These are phyloP conservation scores for Ambrosia hybrid DNA, from an alignment of 140 eudicot genomes.

Conservation along the genomic window DNA sequence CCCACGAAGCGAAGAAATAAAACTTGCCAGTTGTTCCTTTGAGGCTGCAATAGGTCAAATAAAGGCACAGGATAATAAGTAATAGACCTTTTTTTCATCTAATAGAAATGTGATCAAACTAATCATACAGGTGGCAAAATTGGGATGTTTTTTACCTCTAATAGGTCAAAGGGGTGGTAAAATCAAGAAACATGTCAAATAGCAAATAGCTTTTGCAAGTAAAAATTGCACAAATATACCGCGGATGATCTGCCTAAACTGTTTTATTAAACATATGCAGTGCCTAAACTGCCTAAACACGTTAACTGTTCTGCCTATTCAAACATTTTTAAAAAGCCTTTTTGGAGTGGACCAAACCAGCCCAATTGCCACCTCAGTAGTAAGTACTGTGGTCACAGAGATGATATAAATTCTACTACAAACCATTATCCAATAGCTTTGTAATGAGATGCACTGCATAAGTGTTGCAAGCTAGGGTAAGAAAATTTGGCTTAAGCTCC, in stretches of 20 bases:
- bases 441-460: conserved; percentile 90
- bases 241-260: too few relatives aligned
- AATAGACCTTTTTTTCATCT: background rate
- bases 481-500: conserved; percentile 80
- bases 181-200: background rate
- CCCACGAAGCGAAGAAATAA: conserved; percentile 81
- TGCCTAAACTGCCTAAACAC: too few relatives aligned
- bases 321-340: too few relatives aligned
- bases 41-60: conserved; percentile 53
- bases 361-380: background rate
- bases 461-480: conserved; percentile 67
- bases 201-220: background rate
- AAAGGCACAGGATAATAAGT: background rate
- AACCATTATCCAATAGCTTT: conserved; percentile 87
- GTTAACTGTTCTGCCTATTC: too few relatives aligned
- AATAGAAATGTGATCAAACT: conserved; percentile 5
- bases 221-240: background rate
- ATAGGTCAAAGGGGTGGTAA: background rate
- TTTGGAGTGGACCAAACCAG: background rate
- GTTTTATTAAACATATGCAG: background rate
- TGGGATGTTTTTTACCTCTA: background rate
- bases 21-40: conserved; percentile 66
- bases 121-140: background rate
- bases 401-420: conserved; percentile 11
- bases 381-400: background rate